These are phyloP conservation scores for Colletotrichum lindemuthianum DNA, from an alignment of 2,329 filamentous ascomycete genomes.

Conservation along the genomic window DNA sequence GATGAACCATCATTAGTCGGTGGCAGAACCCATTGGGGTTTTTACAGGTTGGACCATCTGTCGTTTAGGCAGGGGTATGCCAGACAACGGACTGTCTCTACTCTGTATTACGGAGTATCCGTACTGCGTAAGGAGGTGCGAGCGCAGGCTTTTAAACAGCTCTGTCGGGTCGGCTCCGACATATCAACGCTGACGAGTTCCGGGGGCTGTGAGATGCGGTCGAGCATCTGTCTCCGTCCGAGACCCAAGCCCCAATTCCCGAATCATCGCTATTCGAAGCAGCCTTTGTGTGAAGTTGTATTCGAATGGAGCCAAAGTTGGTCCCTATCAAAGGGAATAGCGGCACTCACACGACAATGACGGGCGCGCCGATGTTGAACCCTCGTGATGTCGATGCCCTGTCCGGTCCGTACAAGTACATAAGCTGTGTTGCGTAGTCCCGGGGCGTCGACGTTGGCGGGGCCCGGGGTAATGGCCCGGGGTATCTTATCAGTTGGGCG, in stretches of 20 bases:
- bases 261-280: too few species aligned
- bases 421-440: too few species aligned
- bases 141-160: constrained; percentile 1
- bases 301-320: not conserved
- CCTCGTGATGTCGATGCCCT: constrained; percentile 5
- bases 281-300: not conserved
- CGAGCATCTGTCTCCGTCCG: not conserved
- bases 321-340: too few species aligned
- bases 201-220: constrained; percentile 7
- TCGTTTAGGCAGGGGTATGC: constrained; percentile 26
- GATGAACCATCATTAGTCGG: constrained; percentile 19
- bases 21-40: constrained; percentile 12
- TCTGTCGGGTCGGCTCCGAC: constrained; percentile 31
- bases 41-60: constrained; percentile 5
- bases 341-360: not conserved
- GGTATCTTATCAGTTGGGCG: not conserved
- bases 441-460: constrained; percentile 1
- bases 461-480: not conserved
- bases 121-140: constrained; percentile 12
- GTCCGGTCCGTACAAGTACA: not conserved
- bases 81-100: not conserved
- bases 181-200: constrained; percentile 19
- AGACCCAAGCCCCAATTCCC: not conserved
- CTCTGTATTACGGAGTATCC: not conserved
- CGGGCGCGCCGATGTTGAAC: not conserved